Evolutionary conservation across 345 rosid genomes (phyloP), one percentile per base, ranked within the genome.

Genomic region (Lenwebbia sp.): DNA sequence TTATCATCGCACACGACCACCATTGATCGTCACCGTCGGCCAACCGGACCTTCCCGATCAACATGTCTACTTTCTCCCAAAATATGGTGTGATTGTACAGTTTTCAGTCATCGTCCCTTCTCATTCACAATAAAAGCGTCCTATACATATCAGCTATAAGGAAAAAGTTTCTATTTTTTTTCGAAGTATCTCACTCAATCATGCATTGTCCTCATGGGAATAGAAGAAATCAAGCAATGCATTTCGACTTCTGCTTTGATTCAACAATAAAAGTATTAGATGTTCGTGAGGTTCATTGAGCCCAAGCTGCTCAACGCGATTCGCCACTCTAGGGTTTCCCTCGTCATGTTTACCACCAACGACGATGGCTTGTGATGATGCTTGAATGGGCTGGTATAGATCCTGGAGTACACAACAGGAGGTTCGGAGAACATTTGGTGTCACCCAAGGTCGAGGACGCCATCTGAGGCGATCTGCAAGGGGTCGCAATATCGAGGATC

Each of bases 321-420:
- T 37, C 55, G 13, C 19, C 70, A n/a, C 30, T 85, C 87, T 52
- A 55, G 60, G 54, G 47, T 78, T 49, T 47, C 84, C 47, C 54
- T 85, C 25, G 21, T 85, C 52, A 12, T 85, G 54, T 78, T 85
- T 52, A 75, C 83, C 52, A 41, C 30, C 13, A 54, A 53, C 37
- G 52, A 76, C 7, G 86, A 62, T 7, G 74, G 78, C 82, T 85
- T 53, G 33, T 74, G 76, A 41, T 85, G 87, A 83, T 85, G 87
- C 83, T 65, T 76, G 44, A 9, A 54, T 17, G 75, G 55, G 41
- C 75, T 76, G 5, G 74, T 52, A 14, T 74, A 54, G 83, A 85
- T 85, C 19, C 54, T 85, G 13, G 49, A 78, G 41, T 8, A 8
- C 44, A 84, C 49, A 54, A 78, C 84, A 37, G 17, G 41, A 54